These are phyloP conservation scores for Amborella trichopoda DNA, from an alignment of 164 flowering plant genomes.

Conservation along the genomic window DNA sequence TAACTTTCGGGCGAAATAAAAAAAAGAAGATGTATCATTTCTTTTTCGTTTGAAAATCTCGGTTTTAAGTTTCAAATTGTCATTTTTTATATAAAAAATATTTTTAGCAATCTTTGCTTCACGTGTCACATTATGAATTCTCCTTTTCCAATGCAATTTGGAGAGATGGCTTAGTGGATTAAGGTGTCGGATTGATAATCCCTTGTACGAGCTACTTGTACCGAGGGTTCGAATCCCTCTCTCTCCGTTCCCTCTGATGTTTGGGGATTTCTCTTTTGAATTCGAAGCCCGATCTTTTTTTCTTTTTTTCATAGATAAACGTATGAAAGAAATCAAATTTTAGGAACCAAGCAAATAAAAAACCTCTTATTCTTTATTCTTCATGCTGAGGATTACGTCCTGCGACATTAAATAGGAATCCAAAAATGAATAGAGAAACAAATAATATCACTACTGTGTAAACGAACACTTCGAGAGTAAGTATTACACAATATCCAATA, in stretches of 20 bases:
- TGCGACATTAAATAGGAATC: slow-evolving; percentile 1
- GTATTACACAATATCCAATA: neutral
- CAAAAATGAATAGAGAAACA: neutral
- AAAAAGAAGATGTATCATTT: too few relatives aligned
- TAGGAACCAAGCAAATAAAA: too few relatives aligned
- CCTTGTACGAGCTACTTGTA: neutral
- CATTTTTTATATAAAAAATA: too few relatives aligned
- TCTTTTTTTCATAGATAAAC: too few relatives aligned
- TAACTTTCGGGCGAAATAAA: too few relatives aligned
- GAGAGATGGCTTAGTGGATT: slow-evolving; percentile 1
- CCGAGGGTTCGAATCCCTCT: slow-evolving; percentile 1
- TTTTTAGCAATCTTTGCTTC: too few relatives aligned
- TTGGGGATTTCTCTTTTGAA: neutral
- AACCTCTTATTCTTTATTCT: neutral
- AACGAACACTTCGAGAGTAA: slow-evolving; percentile 1
- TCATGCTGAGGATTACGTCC: neutral
- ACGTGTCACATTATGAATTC: too few relatives aligned
- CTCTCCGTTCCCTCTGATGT: neutral
- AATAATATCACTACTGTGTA: slow-evolving; percentile 3
- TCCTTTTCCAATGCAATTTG: too few relatives aligned
- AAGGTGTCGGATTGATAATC: neutral
- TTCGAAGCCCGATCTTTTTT: too few relatives aligned
- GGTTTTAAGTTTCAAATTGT: too few relatives aligned
- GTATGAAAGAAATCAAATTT: too few relatives aligned
- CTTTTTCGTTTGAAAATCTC: too few relatives aligned